These are phyloP conservation scores for Penicillium robsamsonii DNA, from an alignment of 495 filamentous ascomycete species.

Conservation along the genomic window DNA sequence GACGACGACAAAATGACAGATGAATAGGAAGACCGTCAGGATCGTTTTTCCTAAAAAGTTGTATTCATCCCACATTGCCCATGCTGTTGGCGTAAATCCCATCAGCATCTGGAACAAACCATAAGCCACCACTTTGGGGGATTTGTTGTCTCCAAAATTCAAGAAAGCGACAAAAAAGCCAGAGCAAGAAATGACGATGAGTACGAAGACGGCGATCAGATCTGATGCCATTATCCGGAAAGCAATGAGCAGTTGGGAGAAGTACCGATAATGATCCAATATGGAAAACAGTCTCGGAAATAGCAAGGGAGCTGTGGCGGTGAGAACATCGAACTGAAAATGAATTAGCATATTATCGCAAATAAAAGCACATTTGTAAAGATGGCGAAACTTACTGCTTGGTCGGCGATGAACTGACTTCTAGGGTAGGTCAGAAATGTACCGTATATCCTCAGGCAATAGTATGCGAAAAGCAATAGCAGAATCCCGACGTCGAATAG, in stretches of 20 bases:
- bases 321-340: slow-evolving; percentile 74
- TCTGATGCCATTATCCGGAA: slow-evolving; percentile 92
- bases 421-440: slow-evolving; percentile 69
- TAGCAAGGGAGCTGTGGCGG: slow-evolving; percentile 82
- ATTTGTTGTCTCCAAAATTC: slow-evolving; percentile 66
- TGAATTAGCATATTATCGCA: background rate
- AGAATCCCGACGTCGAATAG: slow-evolving; percentile 87
- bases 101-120: slow-evolving; percentile 89
- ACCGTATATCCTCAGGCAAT: slow-evolving; percentile 82
- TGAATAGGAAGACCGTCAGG: slow-evolving; percentile 79
- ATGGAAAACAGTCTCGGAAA: slow-evolving; percentile 89
- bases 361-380: background rate
- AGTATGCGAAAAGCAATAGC: slow-evolving; percentile 82
- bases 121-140: slow-evolving; percentile 68
- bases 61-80: slow-evolving; percentile 72
- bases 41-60: slow-evolving; percentile 72
- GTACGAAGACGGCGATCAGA: slow-evolving; percentile 74
- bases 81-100: slow-evolving; percentile 78
- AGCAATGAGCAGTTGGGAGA: slow-evolving; percentile 88
- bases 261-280: slow-evolving; percentile 90
- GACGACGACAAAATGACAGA: slow-evolving; percentile 91
- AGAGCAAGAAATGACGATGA: slow-evolving; percentile 82
- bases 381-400: slow-evolving; percentile 44
- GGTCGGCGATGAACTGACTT: slow-evolving; percentile 62
- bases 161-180: slow-evolving; percentile 94